A percentile compares a stretch with the other conserved stretches of the same genome.
Conservation (phyloP, 1,284 basidiomycete species). For the Dichomitus squalens region DNA sequence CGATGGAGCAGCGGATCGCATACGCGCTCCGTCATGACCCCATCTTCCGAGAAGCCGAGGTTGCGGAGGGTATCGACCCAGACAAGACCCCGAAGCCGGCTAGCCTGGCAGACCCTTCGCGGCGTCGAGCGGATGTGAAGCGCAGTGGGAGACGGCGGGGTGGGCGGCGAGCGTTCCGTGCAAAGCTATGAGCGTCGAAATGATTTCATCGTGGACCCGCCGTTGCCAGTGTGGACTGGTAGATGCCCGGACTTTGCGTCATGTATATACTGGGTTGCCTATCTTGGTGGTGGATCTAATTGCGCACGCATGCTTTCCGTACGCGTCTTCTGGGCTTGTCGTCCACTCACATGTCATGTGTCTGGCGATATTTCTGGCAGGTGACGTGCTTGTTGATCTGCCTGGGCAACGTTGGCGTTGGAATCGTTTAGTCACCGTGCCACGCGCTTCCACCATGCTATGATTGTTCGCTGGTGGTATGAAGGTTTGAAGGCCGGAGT, state of each 20-base stretch:
- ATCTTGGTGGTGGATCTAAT: too few species aligned
- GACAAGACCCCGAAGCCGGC: conserved; percentile 26
- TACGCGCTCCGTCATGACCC: conserved; percentile 52
- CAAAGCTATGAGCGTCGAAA: conserved; percentile 12
- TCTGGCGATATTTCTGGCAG: too few species aligned
- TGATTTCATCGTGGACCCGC: not conserved
- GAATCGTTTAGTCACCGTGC: too few species aligned
- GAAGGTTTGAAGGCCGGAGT: not conserved
- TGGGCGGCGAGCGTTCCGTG: conserved; percentile 4
- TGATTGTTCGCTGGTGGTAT: not conserved
- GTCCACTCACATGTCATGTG: too few species aligned
- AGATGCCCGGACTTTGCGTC: too few species aligned
- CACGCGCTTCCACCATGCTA: too few species aligned
- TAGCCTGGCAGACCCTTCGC: conserved; percentile 6
- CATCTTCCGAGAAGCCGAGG: conserved; percentile 52
- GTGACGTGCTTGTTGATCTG: too few species aligned
- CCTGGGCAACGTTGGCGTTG: too few species aligned
- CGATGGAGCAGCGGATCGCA: conserved; percentile 58
- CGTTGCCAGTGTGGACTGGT: not conserved
- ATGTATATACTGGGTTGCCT: too few species aligned
- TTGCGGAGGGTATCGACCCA: conserved; percentile 47
- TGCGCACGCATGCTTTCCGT: too few species aligned
- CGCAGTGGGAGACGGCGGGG: conserved; percentile 7
- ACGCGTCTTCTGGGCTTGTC: not conserved
- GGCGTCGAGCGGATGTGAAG: conserved; percentile 10